phyloP scores from a whole-genome alignment of 1,284 basidiomycete genomes.

The Trichosporon sp. region DNA sequence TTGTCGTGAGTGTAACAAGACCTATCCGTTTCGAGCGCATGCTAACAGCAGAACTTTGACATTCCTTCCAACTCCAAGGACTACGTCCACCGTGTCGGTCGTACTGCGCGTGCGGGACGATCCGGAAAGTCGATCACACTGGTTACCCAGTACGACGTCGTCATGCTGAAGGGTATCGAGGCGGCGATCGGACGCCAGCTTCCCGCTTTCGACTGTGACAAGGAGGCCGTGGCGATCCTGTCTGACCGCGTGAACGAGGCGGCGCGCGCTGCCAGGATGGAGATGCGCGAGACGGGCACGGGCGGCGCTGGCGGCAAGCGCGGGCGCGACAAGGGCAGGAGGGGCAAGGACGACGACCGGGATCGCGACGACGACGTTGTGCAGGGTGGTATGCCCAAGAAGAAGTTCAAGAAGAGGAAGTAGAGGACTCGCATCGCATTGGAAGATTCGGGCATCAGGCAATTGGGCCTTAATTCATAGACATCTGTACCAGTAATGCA shows the following conservation, averaged over 20 bases:
- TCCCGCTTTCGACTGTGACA: constrained; percentile 85
- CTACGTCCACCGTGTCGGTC: constrained; percentile 97
- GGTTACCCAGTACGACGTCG: constrained; percentile 98
- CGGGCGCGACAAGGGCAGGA: constrained; percentile 61
- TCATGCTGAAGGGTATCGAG: constrained; percentile 93
- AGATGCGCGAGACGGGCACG: constrained; percentile 61
- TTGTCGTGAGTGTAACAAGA: constrained; percentile 62
- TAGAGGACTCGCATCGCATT: not conserved
- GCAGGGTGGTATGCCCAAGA: constrained; percentile 52
- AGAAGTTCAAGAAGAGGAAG: constrained; percentile 44
- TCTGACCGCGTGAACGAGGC: constrained; percentile 91
- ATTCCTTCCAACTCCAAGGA: constrained; percentile 98
- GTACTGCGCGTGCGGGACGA: constrained; percentile 94
- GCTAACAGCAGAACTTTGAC: constrained; percentile 73
- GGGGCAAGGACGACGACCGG: constrained; percentile 70
- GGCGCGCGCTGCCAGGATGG: constrained; percentile 75
- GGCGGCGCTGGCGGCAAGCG: constrained; percentile 61
- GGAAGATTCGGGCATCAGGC: not conserved
- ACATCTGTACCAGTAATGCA: constrained; percentile 7
- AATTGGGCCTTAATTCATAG: constrained; percentile 2
- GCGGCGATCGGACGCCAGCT: constrained; percentile 89
- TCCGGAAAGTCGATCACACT: constrained; percentile 94
- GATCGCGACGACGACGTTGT: constrained; percentile 87
- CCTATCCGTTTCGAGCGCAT: not conserved
- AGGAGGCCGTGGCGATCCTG: constrained; percentile 85